Conservation (phyloP, 2,329 filamentous ascomycete genomes). For the Nothopassalora personata region DNA sequence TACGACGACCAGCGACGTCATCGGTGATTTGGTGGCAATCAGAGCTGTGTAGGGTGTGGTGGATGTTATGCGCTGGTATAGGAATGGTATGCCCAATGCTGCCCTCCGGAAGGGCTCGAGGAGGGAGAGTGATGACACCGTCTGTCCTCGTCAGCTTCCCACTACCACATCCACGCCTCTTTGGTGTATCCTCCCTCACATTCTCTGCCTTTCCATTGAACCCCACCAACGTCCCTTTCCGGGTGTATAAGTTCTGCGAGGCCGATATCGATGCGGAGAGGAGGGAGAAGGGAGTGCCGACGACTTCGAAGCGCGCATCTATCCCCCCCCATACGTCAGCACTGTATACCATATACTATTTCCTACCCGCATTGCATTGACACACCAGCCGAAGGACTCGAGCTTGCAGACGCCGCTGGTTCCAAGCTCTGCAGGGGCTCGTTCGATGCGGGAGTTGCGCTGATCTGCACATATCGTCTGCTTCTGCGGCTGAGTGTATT, state of each 20-base stretch:
- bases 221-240: slow-evolving; percentile 83
- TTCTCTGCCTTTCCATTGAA: slow-evolving; percentile 87
- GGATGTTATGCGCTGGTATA: slow-evolving; percentile 86
- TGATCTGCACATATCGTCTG: slow-evolving; percentile 42
- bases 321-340: slow-evolving; percentile 3
- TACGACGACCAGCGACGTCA: slow-evolving; percentile 80
- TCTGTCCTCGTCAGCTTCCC: slow-evolving; percentile 44
- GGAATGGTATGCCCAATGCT: slow-evolving; percentile 79
- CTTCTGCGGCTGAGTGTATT: slow-evolving; percentile 8
- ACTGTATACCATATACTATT: neutral
- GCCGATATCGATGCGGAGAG: slow-evolving; percentile 89
- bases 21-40: slow-evolving; percentile 79
- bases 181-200: slow-evolving; percentile 43
- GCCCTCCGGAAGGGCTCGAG: slow-evolving; percentile 78
- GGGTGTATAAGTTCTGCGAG: slow-evolving; percentile 88
- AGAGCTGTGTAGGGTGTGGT: slow-evolving; percentile 83
- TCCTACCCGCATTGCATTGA: no score
- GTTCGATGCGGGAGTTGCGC: slow-evolving; percentile 39
- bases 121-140: slow-evolving; percentile 81
- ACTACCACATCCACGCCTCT: neutral
- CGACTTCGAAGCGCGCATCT: slow-evolving; percentile 94
- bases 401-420: slow-evolving; percentile 18
- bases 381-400: slow-evolving; percentile 19
- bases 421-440: slow-evolving; percentile 36
- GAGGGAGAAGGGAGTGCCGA: slow-evolving; percentile 87